phyloP scores from a whole-genome alignment of 176 grass and related monocot species.

The Secale cereale region DNA sequence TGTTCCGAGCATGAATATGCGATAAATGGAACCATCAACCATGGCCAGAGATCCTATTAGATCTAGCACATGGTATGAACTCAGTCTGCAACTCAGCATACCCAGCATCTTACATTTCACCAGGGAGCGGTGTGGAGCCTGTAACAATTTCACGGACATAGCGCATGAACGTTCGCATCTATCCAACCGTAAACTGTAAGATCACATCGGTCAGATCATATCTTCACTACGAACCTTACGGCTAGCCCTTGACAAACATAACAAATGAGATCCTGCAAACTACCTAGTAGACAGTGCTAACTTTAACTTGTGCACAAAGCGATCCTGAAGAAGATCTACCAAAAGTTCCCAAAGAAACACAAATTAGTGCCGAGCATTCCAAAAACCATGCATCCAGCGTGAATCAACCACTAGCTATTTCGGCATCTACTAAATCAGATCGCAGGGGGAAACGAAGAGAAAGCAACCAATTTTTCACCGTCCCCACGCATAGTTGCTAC shows the following conservation, averaged over 20 bases:
- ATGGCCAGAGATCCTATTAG: neutral
- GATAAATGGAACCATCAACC: neutral
- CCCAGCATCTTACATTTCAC: neutral
- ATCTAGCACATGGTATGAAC: neutral
- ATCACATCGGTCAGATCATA: neutral
- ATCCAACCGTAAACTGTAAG: neutral
- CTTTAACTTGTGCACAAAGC: neutral
- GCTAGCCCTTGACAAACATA: too few relatives aligned
- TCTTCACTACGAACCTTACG: neutral
- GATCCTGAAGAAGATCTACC: slow-evolving; percentile 11
- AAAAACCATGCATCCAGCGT: neutral
- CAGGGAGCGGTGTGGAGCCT: neutral
- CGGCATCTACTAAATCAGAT: neutral
- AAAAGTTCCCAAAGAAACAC: neutral
- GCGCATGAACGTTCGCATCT: neutral
- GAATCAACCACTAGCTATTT: neutral
- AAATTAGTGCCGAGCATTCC: neutral
- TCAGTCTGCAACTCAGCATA: neutral
- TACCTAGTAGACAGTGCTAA: neutral
- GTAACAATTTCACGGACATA: neutral
- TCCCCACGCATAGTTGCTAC: neutral
- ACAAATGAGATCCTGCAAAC: too few relatives aligned
- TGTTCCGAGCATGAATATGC: neutral
- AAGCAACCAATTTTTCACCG: neutral
- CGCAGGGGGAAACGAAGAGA: neutral